Base-by-base conservation (phyloP, 768 basidiomycete species). In the Xerocomellus intermedius region DNA sequence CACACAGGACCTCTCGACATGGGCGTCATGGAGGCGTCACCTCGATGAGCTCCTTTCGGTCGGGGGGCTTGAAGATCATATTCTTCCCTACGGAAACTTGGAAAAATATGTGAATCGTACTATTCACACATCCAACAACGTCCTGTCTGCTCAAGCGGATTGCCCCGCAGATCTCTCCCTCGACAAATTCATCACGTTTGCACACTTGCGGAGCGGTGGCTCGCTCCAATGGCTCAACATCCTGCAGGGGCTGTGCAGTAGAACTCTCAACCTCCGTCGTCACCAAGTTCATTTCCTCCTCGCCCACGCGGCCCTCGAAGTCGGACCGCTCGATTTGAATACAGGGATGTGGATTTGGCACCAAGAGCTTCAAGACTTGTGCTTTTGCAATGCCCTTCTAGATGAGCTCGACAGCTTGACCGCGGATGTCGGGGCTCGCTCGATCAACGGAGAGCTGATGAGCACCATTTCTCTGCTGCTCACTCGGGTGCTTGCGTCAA, bases 261-360 rank as follows among this genome's bases (percentile, higher is more conserved):
- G 39, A 21, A 41, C 19, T 19, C 39, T 41, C 39, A 41, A 41
- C 39, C 6, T 41, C 4, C 39, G 21, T 41, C 12, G 6, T 7
- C 9, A 41, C 6, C 2, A 21, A 13, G 39, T 41, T 41, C 21
- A 41, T 14, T 19, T 21, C 13, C 39, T 41, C 13, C 21, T 41
- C 5, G 5, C 39, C 5, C 19, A 21, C 13, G 19, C 39, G 0
- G 12, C 7, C 6, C 33, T 32, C 17, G 37, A 48, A 24, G 52
- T 48, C 2, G 44, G 38, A 24, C 60, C 80, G 1, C 49, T 80
- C 4, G 55, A 42, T 14, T 2, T 33, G 6, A 19, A 45, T 30
- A n/a, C 28, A 33, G 39, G 39, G 39, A 9, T 5, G 12, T 21
- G 13, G 19, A 6, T 41, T 0, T 41, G 39, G 39, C 39, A 41